Evolutionary conservation across 2,329 filamentous ascomycete genomes (phyloP).

Genomic region (Diaporthe helianthi): DNA sequence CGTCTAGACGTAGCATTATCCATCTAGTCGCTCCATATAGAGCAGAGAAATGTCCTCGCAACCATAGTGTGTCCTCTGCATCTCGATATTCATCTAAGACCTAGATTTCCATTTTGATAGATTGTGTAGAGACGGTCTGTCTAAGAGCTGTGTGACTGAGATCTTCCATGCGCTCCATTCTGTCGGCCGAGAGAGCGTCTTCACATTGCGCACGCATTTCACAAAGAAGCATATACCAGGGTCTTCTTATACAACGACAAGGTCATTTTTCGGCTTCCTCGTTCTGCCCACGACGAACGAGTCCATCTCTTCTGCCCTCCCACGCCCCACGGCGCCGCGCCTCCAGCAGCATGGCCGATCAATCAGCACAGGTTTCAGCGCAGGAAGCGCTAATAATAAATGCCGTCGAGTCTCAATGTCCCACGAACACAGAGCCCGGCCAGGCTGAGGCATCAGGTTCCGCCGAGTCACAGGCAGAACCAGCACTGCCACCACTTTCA

Average conservation of each 20-base stretch:
- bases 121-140: background rate
- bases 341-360: slow-evolving; percentile 3
- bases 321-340: background rate
- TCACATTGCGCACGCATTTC: background rate
- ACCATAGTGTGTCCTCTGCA: background rate
- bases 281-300: background rate
- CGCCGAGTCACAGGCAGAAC: slow-evolving; percentile 22
- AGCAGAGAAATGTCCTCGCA: background rate
- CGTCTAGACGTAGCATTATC: slow-evolving; percentile 24
- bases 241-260: background rate
- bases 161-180: slow-evolving; percentile 1
- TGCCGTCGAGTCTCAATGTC: background rate
- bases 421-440: background rate
- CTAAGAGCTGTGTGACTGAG: background rate
- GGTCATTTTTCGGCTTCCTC: background rate
- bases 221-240: background rate
- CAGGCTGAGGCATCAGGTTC: background rate
- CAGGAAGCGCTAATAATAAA: background rate
- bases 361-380: background rate
- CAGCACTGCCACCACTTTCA: slow-evolving; percentile 65
- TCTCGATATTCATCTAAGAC: background rate
- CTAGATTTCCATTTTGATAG: background rate
- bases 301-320: background rate
- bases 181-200: slow-evolving; percentile 14
- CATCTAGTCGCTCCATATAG: background rate